phyloP scores from a whole-genome alignment of 2,329 filamentous ascomycete species.

The Tolypocladium tropicale region DNA sequence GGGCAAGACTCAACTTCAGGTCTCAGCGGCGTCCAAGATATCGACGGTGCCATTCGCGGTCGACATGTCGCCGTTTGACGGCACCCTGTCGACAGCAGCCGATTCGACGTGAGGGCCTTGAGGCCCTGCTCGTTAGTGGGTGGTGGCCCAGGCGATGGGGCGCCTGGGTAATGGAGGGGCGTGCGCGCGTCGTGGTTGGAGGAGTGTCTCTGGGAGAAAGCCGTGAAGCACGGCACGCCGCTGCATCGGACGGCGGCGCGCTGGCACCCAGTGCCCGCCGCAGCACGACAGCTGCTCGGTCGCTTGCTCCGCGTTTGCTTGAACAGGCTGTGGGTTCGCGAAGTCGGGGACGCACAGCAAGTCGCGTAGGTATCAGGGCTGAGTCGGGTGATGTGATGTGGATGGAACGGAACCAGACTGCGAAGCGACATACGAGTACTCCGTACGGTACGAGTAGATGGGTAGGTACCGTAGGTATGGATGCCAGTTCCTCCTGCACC shows the following conservation, averaged over 20 bases:
- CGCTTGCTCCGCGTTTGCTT: neutral
- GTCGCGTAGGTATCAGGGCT: too few relatives aligned
- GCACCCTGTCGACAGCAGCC: too few relatives aligned
- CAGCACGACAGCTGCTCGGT: too few relatives aligned
- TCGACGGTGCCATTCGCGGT: too few relatives aligned
- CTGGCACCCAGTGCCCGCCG: neutral
- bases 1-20: neutral
- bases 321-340: neutral
- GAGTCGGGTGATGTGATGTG: too few relatives aligned
- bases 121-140: neutral
- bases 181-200: neutral
- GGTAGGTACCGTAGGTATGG: too few relatives aligned
- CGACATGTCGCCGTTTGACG: too few relatives aligned
- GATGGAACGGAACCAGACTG: too few relatives aligned
- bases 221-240: neutral
- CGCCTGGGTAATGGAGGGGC: neutral
- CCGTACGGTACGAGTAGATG: too few relatives aligned
- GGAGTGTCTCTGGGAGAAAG: neutral
- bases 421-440: too few relatives aligned
- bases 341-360: neutral
- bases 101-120: neutral
- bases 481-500: too few relatives aligned
- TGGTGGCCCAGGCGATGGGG: neutral
- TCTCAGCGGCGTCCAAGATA: neutral
- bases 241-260: neutral